phyloP scores from a whole-genome alignment of 371 early-diverging fungal species.

The Mortierella sp. region DNA sequence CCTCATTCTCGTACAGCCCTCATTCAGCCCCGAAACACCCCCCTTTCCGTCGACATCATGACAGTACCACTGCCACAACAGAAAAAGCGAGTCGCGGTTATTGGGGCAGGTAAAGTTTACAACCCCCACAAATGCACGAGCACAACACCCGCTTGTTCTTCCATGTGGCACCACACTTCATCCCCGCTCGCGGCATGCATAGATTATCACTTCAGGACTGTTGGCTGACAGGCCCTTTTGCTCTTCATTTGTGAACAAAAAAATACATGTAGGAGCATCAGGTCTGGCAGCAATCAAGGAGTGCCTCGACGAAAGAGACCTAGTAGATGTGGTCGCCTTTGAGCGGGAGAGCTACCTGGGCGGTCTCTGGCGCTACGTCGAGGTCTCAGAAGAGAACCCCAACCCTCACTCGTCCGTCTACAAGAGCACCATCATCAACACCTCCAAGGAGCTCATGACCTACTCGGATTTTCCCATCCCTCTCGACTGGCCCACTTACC shows the following conservation, averaged over 20 bases:
- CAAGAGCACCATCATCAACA: conserved; percentile 64
- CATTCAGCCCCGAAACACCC: no score
- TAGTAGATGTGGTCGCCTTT: conserved; percentile 64
- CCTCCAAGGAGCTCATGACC: conserved; percentile 62
- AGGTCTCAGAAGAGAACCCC: conserved; percentile 56
- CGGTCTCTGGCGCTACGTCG: conserved; percentile 67
- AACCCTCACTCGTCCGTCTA: conserved; percentile 66
- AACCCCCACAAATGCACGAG: not conserved
- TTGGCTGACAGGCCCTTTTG: not conserved
- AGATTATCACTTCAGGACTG: not conserved
- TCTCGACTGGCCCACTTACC: conserved; percentile 65
- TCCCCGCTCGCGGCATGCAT: no score
- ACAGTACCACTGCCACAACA: not conserved
- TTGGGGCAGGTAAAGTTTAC: conserved; percentile 30
- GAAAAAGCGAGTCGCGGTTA: conserved; percentile 32
- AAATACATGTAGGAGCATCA: conserved; percentile 50
- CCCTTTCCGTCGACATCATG: not conserved
- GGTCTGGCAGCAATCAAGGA: conserved; percentile 65
- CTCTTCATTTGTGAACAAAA: not conserved
- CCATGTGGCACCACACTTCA: not conserved
- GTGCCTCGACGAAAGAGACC: conserved; percentile 61
- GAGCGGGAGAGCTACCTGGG: conserved; percentile 61
- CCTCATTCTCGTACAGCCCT: not conserved
- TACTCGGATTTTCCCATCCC: conserved; percentile 69
- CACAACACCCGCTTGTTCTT: no score